These are phyloP conservation scores for Aspergillus bridgeri DNA, from an alignment of 495 filamentous ascomycete genomes.

Conservation along the genomic window DNA sequence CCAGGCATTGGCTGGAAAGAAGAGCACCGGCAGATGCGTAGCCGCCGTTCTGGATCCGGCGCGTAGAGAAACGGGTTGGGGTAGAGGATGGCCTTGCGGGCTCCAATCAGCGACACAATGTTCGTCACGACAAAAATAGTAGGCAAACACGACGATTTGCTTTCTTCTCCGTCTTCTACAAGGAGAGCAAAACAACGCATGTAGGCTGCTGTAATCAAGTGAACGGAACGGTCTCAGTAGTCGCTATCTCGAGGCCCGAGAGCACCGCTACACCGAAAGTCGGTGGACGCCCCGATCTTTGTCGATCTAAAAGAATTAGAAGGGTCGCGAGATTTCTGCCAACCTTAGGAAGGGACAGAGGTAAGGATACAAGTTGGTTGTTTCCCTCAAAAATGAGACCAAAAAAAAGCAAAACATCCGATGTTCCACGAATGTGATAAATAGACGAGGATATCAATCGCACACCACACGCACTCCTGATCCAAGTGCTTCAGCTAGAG, in stretches of 20 bases:
- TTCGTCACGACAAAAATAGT: conserved; percentile 2
- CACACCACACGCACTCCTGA: conserved; percentile 1
- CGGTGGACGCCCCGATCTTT: background rate
- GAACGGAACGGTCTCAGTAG: background rate
- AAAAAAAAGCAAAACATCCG: background rate
- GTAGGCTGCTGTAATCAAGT: background rate
- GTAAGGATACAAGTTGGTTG: background rate
- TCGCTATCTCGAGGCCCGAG: background rate
- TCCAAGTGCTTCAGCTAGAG: conserved; percentile 14
- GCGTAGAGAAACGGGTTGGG: conserved; percentile 1
- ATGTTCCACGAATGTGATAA: conserved; percentile 2
- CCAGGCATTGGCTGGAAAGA: conserved; percentile 1
- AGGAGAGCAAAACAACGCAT: background rate
- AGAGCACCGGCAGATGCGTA: background rate
- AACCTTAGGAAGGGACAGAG: background rate
- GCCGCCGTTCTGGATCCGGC: conserved; percentile 4
- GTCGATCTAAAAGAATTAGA: background rate
- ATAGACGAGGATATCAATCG: conserved; percentile 2
- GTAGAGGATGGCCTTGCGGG: background rate
- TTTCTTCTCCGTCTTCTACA: background rate
- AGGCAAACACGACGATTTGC: background rate
- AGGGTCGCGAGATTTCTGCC: too few relatives aligned
- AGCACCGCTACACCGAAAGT: background rate
- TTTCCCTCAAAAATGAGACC: background rate
- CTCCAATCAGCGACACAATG: conserved; percentile 1